Conservation (phyloP, 78 protist genomes). For the Dictyostelium purpureum region DNA sequence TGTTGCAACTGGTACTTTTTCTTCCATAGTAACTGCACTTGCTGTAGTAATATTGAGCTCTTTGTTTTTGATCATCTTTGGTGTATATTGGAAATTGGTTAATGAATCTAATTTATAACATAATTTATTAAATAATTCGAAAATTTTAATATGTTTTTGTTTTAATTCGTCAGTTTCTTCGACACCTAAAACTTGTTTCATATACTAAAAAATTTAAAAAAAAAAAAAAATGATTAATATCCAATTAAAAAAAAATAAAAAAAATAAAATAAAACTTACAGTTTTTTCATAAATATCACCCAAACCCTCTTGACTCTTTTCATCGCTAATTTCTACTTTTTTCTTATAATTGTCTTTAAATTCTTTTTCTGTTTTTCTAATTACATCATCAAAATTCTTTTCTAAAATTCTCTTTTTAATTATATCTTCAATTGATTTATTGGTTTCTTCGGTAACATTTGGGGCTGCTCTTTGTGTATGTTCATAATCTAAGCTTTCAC, state of each 20-base stretch:
- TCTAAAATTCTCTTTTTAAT: constrained; percentile 75
- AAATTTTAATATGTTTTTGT: constrained; percentile 18
- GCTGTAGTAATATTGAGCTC: constrained; percentile 13
- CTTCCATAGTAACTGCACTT: constrained; percentile 74
- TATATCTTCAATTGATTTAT: constrained; percentile 53
- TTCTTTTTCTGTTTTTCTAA: constrained; percentile 75
- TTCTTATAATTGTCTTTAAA: constrained; percentile 42
- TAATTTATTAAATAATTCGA: constrained; percentile 8
- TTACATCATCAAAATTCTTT: constrained; percentile 74
- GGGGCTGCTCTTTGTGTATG: constrained; percentile 77
- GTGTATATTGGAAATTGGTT: constrained; percentile 76
- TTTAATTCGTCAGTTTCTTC: constrained; percentile 29
- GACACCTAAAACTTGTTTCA: constrained; percentile 68
- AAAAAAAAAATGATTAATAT: neutral
- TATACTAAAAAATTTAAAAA: constrained; percentile 2
- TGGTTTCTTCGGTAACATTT: constrained; percentile 52
- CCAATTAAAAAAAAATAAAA: neutral
- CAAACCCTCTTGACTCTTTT: constrained; percentile 71
- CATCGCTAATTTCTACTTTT: constrained; percentile 48
- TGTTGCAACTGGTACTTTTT: constrained; percentile 72
- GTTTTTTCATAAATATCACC: constrained; percentile 54
- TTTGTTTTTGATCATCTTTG: constrained; percentile 20
- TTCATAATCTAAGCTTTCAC: constrained; percentile 74
- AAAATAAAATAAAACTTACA: constrained; percentile 15
- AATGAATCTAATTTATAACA: constrained; percentile 60